A percentile compares a stretch with the other conserved stretches of the same genome.
These are phyloP conservation scores for Liriodendron chinense DNA, from an alignment of 164 flowering plant genomes.

Conservation along the genomic window DNA sequence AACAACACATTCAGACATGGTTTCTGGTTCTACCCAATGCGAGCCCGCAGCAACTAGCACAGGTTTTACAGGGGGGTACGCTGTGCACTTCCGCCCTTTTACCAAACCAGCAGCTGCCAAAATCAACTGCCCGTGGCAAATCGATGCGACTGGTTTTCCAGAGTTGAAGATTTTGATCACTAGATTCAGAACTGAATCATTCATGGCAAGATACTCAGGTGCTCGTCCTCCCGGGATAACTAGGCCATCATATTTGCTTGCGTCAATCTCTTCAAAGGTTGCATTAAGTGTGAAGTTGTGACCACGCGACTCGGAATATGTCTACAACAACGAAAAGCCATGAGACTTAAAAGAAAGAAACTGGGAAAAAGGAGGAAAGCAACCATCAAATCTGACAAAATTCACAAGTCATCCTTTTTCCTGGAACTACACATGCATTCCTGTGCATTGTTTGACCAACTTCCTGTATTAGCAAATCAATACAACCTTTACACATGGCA, in stretches of 20 bases:
- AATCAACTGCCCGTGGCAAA: conserved; percentile 91
- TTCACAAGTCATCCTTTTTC: neutral
- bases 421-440: neutral
- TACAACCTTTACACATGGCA: neutral
- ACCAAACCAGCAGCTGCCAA: conserved; percentile 86
- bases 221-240: conserved; percentile 93
- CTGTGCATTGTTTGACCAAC: neutral
- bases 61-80: conserved; percentile 64
- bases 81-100: conserved; percentile 72
- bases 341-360: neutral
- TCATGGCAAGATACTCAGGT: conserved; percentile 88
- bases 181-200: conserved; percentile 59
- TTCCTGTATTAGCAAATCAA: neutral
- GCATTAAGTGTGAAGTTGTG: conserved; percentile 98
- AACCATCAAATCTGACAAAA: neutral
- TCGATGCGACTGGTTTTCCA: conserved; percentile 76
- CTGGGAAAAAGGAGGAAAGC: neutral
- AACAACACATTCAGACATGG: conserved; percentile 46
- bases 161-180: conserved; percentile 47
- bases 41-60: conserved; percentile 78
- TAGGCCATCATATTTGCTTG: conserved; percentile 75
- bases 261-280: conserved; percentile 72
- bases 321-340: conserved; percentile 40
- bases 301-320: conserved; percentile 75
- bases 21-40: conserved; percentile 77